Conservation (phyloP, 2,329 filamentous ascomycete species). For the Onygenales sp. region DNA sequence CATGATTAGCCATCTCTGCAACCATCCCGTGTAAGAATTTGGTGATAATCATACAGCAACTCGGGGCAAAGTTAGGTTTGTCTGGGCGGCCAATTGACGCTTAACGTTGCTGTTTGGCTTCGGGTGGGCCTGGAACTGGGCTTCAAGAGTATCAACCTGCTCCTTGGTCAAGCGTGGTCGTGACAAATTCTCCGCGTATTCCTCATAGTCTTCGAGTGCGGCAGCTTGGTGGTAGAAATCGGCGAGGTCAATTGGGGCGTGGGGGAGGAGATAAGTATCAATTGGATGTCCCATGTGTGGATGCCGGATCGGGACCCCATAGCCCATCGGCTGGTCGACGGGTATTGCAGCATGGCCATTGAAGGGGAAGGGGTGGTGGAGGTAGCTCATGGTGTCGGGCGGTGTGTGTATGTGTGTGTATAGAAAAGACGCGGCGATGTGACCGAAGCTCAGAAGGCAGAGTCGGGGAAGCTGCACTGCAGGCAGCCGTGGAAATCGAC, state of each 20-base stretch:
- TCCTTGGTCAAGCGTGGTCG: slow-evolving; percentile 43
- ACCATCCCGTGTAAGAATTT: not conserved
- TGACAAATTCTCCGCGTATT: slow-evolving; percentile 39
- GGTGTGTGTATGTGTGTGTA: slow-evolving; percentile 6
- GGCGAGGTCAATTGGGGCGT: slow-evolving; percentile 32
- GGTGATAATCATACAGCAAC: slow-evolving; percentile 34
- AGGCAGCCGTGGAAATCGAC: slow-evolving; percentile 9
- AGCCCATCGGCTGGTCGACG: slow-evolving; percentile 27
- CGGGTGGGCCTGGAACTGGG: slow-evolving; percentile 40
- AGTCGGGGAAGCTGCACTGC: slow-evolving; percentile 10
- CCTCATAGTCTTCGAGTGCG: slow-evolving; percentile 35
- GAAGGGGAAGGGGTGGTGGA: slow-evolving; percentile 29
- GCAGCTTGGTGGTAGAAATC: slow-evolving; percentile 33
- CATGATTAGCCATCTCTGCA: not conserved
- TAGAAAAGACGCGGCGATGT: slow-evolving; percentile 6
- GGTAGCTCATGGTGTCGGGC: slow-evolving; percentile 26
- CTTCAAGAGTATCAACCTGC: slow-evolving; percentile 41
- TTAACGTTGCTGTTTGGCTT: slow-evolving; percentile 43
- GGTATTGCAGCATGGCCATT: slow-evolving; percentile 24
- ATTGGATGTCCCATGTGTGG: slow-evolving; percentile 29
- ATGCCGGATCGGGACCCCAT: slow-evolving; percentile 27
- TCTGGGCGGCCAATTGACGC: slow-evolving; percentile 39
- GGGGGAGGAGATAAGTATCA: slow-evolving; percentile 28
- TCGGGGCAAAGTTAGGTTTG: slow-evolving; percentile 39
- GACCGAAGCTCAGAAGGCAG: not conserved